Base-by-base conservation (phyloP, 345 rosid species). In the Salix viminalis region DNA sequence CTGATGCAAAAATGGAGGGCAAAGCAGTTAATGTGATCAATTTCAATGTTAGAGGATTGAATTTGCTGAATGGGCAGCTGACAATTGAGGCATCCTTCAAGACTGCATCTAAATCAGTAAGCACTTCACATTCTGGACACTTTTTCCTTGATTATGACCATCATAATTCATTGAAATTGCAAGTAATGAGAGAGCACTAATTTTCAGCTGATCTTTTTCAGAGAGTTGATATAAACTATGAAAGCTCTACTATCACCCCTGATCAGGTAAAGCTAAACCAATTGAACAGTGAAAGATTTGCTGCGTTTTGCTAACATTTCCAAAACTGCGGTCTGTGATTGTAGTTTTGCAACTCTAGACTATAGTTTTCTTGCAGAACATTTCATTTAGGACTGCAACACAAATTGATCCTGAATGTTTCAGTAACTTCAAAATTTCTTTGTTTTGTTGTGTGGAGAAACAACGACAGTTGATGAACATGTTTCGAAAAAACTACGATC, bases 11-110 rank as follows among this genome's bases (percentile, higher is more conserved):
- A 84, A 86, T 86, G 82, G 89, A 93, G 99, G 92, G 94, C 64
- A 93, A 93, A 91, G 96, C 97, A 77, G 93, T 89, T 67, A 91
- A 93, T 74, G 89, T 93, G 83, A 90, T 95, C 73, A 87, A 90
- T 86, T 95, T 95, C 86, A 89, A 87, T 78, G 97, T 86, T 26
- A 87, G 90, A 62, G 99, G 97, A 70, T 62, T 93, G 82, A 93
- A 83, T 79, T 64, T 91, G 83, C 84, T 86, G 56, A 89, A 87
- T 48, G 97, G 97, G 75, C 83, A 91, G 79, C 90, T 95, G 48
- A 90, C 82, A 32, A 93, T 95, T 79, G 89, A 89, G 39, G 92
- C 96, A 42, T 88, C 90, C 15, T 95, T 91, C 92, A 84, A 86
- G 75, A 86, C 89, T 67, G 76, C 86, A 23, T 93, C 99, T 15